These are phyloP conservation scores for Microstroma glucosiphilum DNA, from an alignment of 1,284 basidiomycete species.

Conservation along the genomic window DNA sequence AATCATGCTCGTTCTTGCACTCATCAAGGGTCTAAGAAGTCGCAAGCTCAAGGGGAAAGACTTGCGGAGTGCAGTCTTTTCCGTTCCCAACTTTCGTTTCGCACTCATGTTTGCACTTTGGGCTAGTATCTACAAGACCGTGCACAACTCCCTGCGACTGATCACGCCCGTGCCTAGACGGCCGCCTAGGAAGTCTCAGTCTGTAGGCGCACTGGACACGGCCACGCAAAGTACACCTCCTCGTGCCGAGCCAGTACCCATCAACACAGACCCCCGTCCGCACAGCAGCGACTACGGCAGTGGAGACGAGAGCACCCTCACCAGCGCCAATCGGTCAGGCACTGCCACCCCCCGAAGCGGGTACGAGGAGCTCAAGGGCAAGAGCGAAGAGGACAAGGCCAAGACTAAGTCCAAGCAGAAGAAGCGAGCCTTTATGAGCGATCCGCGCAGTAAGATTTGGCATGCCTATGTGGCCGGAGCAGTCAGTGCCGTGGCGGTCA, in stretches of 20 bases:
- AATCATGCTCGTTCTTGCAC: constrained; percentile 36
- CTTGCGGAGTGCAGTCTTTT: constrained; percentile 28
- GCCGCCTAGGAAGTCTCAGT: neutral
- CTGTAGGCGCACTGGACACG: neutral
- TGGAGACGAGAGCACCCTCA: constrained; percentile 2
- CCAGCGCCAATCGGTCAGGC: constrained; percentile 13
- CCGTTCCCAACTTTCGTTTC: constrained; percentile 39
- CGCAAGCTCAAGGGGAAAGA: constrained; percentile 20
- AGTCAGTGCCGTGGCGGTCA: constrained; percentile 69
- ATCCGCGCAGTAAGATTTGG: constrained; percentile 60
- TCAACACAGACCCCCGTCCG: constrained; percentile 1
- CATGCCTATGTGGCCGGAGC: constrained; percentile 81
- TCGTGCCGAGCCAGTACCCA: neutral
- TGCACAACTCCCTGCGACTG: constrained; percentile 43
- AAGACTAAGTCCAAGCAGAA: constrained; percentile 32
- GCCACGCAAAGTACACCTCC: neutral
- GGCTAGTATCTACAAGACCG: constrained; percentile 46
- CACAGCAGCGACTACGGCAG: constrained; percentile 7
- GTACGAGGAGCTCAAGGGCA: constrained; percentile 27
- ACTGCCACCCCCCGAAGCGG: constrained; percentile 33
- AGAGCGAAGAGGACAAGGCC: constrained; percentile 27
- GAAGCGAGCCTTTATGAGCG: constrained; percentile 36
- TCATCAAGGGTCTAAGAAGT: constrained; percentile 39
- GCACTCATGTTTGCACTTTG: constrained; percentile 42
- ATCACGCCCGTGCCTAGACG: constrained; percentile 27